Conservation (phyloP, 2,329 filamentous ascomycete species). For the Talaromyces sp. region DNA sequence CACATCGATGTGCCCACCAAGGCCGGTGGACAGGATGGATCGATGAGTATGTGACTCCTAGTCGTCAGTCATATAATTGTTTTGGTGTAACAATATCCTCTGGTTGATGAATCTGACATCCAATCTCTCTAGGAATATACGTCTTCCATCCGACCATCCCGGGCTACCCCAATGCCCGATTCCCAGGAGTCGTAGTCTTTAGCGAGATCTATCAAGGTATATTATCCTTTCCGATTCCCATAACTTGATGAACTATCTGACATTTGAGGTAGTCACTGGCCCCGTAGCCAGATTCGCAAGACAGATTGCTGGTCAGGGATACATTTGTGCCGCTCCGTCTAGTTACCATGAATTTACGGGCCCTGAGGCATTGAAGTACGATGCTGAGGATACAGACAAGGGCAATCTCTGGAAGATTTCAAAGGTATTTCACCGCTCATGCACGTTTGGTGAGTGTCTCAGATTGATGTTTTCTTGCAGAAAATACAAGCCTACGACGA, state of each 20-base stretch:
- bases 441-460: not conserved
- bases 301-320: constrained; percentile 88
- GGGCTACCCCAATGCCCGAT: constrained; percentile 82
- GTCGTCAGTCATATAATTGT: not conserved
- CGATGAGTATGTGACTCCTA: constrained; percentile 49
- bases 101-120: not conserved
- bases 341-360: constrained; percentile 92
- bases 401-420: constrained; percentile 83
- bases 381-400: constrained; percentile 79
- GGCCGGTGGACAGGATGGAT: constrained; percentile 51
- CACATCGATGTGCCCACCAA: constrained; percentile 59
- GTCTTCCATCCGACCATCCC: constrained; percentile 82
- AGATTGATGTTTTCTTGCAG: constrained; percentile 38
- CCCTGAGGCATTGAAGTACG: constrained; percentile 78
- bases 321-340: constrained; percentile 86
- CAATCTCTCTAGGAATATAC: constrained; percentile 65
- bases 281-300: constrained; percentile 85
- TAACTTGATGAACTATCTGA: not conserved
- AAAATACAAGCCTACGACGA: constrained; percentile 83
- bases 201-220: constrained; percentile 94
- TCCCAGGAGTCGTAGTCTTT: constrained; percentile 83
- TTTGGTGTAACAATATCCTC: too few species aligned
- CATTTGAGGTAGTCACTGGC: constrained; percentile 66
- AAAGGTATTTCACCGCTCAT: constrained; percentile 52
- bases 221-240: not conserved